phyloP scores from a whole-genome alignment of 139 green algal genomes.

The Chlorella vulgaris region DNA sequence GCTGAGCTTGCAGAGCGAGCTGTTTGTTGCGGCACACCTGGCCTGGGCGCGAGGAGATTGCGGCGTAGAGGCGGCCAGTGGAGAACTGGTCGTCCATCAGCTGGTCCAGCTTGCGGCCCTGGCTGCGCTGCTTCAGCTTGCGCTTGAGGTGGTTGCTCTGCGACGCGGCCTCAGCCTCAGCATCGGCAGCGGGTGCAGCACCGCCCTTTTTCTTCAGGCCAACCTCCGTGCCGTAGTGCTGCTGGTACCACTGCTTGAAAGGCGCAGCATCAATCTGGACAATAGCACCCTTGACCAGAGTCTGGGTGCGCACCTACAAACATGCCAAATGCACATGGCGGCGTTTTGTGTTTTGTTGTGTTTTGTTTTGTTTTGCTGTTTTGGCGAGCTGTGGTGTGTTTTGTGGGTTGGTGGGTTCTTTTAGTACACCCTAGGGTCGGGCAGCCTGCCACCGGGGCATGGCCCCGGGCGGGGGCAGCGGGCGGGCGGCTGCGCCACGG shows the following conservation, averaged over 20 bases:
- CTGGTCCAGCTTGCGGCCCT: conserved; percentile 64
- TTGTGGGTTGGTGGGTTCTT: no score
- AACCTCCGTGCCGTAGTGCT: conserved; percentile 97
- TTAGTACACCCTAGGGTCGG: no score
- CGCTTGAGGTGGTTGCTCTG: conserved; percentile 83
- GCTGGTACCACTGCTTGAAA: conserved; percentile 95
- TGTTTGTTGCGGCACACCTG: no score
- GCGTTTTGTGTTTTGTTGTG: neutral
- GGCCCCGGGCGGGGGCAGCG: no score
- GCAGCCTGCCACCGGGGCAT: no score
- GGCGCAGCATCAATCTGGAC: conserved; percentile 93
- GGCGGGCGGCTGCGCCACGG: no score
- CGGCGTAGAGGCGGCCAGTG: conserved; percentile 82
- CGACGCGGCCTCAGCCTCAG: neutral
- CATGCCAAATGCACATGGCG: neutral
- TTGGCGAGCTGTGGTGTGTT: no score
- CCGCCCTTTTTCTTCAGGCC: conserved; percentile 82
- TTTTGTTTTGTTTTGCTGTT: no score
- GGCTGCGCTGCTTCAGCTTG: conserved; percentile 85
- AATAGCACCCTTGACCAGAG: conserved; percentile 98
- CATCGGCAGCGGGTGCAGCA: conserved; percentile 33
- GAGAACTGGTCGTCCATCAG: conserved; percentile 93
- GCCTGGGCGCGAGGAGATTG: conserved; percentile 54
- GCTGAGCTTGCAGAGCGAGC: no score
- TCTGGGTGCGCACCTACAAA: conserved; percentile 88